Conservation (phyloP, 768 basidiomycete species). For the Boletellus ananiceps region DNA sequence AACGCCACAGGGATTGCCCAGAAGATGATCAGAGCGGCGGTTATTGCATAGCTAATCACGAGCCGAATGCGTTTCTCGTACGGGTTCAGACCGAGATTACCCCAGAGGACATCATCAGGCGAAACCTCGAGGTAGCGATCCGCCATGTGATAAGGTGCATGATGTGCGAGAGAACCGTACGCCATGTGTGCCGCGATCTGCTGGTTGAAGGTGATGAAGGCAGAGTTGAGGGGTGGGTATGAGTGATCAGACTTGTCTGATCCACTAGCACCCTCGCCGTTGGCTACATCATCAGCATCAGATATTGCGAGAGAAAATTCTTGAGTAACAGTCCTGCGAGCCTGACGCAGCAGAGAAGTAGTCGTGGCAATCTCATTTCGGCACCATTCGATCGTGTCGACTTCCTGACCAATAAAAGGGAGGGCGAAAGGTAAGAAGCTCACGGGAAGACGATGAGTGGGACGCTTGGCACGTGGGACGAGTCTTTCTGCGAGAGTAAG, state of each 20-base stretch:
- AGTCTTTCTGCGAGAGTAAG: conserved; percentile 42
- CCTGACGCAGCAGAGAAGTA: conserved; percentile 49
- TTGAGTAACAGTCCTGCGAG: conserved; percentile 30
- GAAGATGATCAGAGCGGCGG: conserved; percentile 74
- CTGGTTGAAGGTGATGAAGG: conserved; percentile 87
- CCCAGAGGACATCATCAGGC: conserved; percentile 90
- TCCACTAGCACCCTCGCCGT: conserved; percentile 6
- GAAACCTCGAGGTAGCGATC: conserved; percentile 75
- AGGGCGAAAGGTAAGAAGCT: conserved; percentile 53
- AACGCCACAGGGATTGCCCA: conserved; percentile 90
- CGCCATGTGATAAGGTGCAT: conserved; percentile 80
- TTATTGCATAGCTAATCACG: conserved; percentile 66
- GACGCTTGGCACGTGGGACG: conserved; percentile 71
- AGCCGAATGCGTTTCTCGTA: conserved; percentile 74
- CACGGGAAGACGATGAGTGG: conserved; percentile 64
- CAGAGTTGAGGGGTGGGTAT: conserved; percentile 63
- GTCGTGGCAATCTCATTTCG: conserved; percentile 64
- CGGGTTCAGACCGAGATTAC: conserved; percentile 82
- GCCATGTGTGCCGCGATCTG: conserved; percentile 94
- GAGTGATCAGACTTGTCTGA: conserved; percentile 21
- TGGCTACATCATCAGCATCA: conserved; percentile 17
- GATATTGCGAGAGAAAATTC: conserved; percentile 7
- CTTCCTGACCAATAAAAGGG: conserved; percentile 76
- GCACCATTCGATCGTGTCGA: conserved; percentile 92
- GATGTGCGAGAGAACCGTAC: conserved; percentile 66